phyloP scores from a whole-genome alignment of 2,329 filamentous ascomycete genomes.

The Pseudocercospora macadamiae region DNA sequence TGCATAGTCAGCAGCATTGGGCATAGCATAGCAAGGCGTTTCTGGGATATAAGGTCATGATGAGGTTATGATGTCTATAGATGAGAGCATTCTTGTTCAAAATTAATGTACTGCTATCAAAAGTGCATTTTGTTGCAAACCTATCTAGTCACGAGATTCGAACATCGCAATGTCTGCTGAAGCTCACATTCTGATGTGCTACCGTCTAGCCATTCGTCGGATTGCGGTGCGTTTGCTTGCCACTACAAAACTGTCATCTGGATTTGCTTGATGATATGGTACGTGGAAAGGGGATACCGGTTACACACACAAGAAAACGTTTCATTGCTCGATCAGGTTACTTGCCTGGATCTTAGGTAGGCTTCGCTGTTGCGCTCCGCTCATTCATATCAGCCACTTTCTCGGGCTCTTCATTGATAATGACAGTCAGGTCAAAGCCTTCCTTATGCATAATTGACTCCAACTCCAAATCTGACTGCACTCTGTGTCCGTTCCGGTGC shows the following conservation, averaged over 20 bases:
- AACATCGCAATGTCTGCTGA: too few species aligned
- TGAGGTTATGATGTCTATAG: not conserved
- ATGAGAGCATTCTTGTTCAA: not conserved
- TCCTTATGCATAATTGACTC: not conserved
- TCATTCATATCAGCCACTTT: not conserved
- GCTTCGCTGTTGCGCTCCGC: not conserved
- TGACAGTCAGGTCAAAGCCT: too few species aligned
- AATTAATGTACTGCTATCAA: too few species aligned
- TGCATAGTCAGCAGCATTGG: not conserved
- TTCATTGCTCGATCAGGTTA: not conserved
- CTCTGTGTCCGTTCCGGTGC: not conserved
- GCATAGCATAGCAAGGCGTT: slow-evolving; percentile 17
- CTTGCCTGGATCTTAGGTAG: not conserved
- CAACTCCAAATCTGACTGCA: not conserved
- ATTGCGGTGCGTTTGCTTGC: too few species aligned
- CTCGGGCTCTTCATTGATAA: not conserved
- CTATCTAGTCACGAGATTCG: too few species aligned
- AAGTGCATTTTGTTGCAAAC: too few species aligned
- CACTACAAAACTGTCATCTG: too few species aligned
- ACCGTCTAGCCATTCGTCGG: too few species aligned
- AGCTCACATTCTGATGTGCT: too few species aligned
- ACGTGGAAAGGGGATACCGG: too few species aligned
- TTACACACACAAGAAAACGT: not conserved
- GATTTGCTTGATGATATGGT: too few species aligned
- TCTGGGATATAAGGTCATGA: not conserved